These are phyloP conservation scores for Penicillium thymicola DNA, from an alignment of 2,329 filamentous ascomycete species.

Conservation along the genomic window DNA sequence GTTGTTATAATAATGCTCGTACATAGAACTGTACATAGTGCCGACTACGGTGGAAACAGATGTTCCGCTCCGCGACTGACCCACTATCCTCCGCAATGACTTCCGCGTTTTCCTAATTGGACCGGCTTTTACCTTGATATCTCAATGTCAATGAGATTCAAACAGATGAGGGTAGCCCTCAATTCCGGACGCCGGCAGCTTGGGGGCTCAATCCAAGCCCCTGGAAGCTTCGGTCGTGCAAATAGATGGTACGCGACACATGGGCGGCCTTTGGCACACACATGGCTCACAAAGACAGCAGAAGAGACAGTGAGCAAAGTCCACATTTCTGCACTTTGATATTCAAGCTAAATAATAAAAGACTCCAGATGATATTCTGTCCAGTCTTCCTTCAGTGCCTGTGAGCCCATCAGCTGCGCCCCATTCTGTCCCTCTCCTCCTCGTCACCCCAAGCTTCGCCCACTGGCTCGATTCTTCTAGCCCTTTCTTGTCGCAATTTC, in stretches of 20 bases:
- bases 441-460: conserved; percentile 39
- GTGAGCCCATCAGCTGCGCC: conserved; percentile 8
- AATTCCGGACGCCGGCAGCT: conserved; percentile 6
- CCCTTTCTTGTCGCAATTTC: conserved; percentile 31
- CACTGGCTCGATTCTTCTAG: conserved; percentile 35
- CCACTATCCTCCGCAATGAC: conserved; percentile 10
- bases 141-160: conserved; percentile 22
- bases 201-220: conserved; percentile 4
- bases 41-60: background rate
- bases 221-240: background rate
- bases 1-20: background rate
- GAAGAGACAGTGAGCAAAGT: conserved; percentile 27
- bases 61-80: conserved; percentile 9
- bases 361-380: conserved; percentile 31
- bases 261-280: conserved; percentile 25
- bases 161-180: conserved; percentile 20
- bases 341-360: conserved; percentile 13
- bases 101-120: conserved; percentile 10
- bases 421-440: conserved; percentile 31
- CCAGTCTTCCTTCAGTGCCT: conserved; percentile 23
- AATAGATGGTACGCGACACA: conserved; percentile 21
- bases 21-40: background rate
- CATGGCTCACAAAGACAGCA: conserved; percentile 34
- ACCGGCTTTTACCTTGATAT: conserved; percentile 10
- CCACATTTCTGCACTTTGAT: background rate